Evolutionary conservation across 2,329 filamentous ascomycete species (phyloP), one percentile per base, ranked within the genome.

Genomic region (Talaromyces verruculosus): DNA sequence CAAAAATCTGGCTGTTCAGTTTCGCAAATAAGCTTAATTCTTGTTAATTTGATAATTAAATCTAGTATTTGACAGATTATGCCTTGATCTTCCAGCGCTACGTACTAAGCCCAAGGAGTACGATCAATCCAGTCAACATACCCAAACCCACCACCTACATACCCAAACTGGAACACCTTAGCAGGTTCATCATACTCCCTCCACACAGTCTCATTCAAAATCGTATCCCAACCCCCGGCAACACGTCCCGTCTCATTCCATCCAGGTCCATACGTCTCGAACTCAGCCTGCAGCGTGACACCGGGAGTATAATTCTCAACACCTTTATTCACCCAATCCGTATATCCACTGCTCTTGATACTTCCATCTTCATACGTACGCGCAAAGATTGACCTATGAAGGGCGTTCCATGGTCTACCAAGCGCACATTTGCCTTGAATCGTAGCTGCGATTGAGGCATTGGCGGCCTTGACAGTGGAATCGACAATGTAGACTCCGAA

Each of bases 401-500:
- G 75, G 0, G 82, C 78, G 70, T 89, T 89, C 84, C 87, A 89
- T 0, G 87, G 87, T n/a, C 87, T 76, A 0, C 87, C 87, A 0
- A 89, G 80, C 0, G 86, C 79, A 71, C 87, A 89, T 68, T 80
- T 76, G 0, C 82, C 83, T 17, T 69, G 68, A 63, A 82, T 79
- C 0, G 72, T 69, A 1, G 82, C 71, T 0, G 72, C 74, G 43
- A 77, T 69, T 11, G 79, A 80, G 2, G 72, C 45, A 71, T 90
- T 90, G 28, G 85, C 84, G 1, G 85, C 85, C 0, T 80, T 74
- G 3, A 89, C 80, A 2, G 77, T 76, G 0, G 84, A 85, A 33
- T 84, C 79, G 58, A 85, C 81, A 66, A 91, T 84, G 73, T 90
- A 90, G 0, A 87, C 84, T 8, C 88, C 88, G 73, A 89, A 90